These are phyloP conservation scores for Amborella trichopoda DNA, from an alignment of 164 flowering plant species.

Conservation along the genomic window DNA sequence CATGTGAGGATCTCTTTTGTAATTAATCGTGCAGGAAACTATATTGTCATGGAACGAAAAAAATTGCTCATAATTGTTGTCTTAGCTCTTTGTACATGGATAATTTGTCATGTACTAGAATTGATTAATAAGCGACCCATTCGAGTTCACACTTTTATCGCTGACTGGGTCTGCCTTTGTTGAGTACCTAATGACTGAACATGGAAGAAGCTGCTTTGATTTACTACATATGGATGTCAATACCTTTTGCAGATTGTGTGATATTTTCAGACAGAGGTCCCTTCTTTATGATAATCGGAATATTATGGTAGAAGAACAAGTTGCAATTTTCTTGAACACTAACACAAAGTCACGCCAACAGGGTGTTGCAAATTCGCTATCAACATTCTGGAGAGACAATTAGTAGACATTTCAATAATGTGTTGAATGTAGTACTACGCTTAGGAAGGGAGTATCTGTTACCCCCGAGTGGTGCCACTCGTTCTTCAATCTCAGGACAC, in stretches of 20 bases:
- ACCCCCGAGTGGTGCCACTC: constrained; percentile 1
- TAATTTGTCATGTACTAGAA: too few species aligned
- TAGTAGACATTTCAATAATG: constrained; percentile 3
- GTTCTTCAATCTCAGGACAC: not conserved
- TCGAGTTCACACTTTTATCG: too few species aligned
- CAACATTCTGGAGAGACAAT: constrained; percentile 2
- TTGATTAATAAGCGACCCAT: too few species aligned
- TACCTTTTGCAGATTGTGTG: constrained; percentile 2
- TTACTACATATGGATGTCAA: constrained; percentile 2
- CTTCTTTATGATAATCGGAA: constrained; percentile 1
- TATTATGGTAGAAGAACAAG: constrained; percentile 7
- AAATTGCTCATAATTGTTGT: too few species aligned
- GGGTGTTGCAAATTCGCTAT: not conserved
- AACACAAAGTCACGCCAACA: constrained; percentile 3
- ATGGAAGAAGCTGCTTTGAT: not conserved
- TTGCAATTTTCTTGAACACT: constrained; percentile 7
- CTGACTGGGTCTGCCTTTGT: too few species aligned
- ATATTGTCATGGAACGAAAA: too few species aligned
- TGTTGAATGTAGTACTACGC: constrained; percentile 2
- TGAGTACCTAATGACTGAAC: not conserved
- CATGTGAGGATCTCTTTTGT: too few species aligned
- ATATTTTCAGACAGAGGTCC: not conserved
- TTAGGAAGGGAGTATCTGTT: constrained; percentile 1
- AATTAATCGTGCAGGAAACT: too few species aligned
- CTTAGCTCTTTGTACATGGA: too few species aligned